Evolutionary conservation across 495 filamentous ascomycete genomes (phyloP).

Genomic region (Podospora pseudopauciseta): DNA sequence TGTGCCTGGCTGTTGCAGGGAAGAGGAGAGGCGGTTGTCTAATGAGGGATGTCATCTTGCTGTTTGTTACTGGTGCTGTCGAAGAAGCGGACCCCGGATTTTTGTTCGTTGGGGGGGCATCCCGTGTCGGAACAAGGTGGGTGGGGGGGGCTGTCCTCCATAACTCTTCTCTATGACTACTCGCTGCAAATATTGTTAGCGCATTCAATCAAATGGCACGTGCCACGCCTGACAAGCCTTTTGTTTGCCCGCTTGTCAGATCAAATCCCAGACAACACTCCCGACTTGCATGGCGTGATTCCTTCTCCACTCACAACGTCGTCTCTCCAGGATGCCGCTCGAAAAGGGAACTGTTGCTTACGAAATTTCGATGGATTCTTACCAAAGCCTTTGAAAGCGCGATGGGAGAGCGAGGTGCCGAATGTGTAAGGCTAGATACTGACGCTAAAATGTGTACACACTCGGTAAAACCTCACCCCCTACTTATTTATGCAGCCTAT

Average conservation of each 20-base stretch:
- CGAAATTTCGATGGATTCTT: slow-evolving; percentile 3
- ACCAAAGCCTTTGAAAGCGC: slow-evolving; percentile 7
- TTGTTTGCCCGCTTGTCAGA: not conserved
- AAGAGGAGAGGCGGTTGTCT: slow-evolving; percentile 58
- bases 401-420: not conserved
- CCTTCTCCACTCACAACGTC: not conserved
- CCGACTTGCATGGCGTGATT: not conserved
- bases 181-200: not conserved
- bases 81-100: not conserved
- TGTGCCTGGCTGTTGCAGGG: slow-evolving; percentile 84
- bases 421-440: not conserved
- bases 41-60: slow-evolving; percentile 31
- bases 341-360: not conserved
- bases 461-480: not conserved
- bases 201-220: not conserved
- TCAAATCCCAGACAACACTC: too few relatives aligned
- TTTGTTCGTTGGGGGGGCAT: not conserved
- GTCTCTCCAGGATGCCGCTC: not conserved
- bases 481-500: not conserved
- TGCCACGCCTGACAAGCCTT: not conserved
- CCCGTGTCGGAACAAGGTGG: not conserved
- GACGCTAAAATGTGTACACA: not conserved
- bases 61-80: not conserved
- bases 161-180: not conserved
- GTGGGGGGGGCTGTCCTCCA: not conserved